Evolutionary conservation across 805 yeast genomes (phyloP), one percentile per base, ranked within the genome.

Genomic region (Saturnispora dispora): DNA sequence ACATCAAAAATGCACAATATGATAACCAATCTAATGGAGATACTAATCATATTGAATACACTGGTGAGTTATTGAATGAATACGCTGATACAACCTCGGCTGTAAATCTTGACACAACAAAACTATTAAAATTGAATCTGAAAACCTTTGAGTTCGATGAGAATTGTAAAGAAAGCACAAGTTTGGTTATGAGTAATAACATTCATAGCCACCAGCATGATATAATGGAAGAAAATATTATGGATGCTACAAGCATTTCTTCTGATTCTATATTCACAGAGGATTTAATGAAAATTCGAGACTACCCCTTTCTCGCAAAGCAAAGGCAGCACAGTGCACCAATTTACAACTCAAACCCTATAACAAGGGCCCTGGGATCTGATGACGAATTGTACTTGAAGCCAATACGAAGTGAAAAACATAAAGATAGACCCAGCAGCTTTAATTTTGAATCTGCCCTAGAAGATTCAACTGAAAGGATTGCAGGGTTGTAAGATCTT

Each of bases 331-430:
- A 22, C 33, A 25, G 25, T 32, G n/a, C 25, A 17, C 32, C 45
- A 8, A 50, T 50, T 18, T 50, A 50, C 46, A 50, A 50, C 28
- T 45, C 52, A 10, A 50, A 50, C 32, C 52, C 52, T 4, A n/a
- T 28, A 5, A 25, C 39, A 13, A 43, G n/a, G 11, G 39, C 23
- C 4, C 30, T 49, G 8, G 45, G 25, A n/a, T 49, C 47, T 7
- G 52, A 49, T 22, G 52, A 49, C n/a, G 48, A 49, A 27, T 30
- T 49, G 15, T 49, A 44, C 30, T 22, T 49, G 17, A 20, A 30
- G 13, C 30, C 46, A 30, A 20, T 17, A 8, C 20, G 18, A 30
- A 25, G 18, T 30, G 20, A 25, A 18, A 30, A 18, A 15, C 23
- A 17, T 18, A 20, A 7, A 17, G 22, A 18, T 7, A 25, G 32